Evolutionary conservation across 2,329 filamentous ascomycete genomes (phyloP).

Genomic region (Paecilomyces dactylethromorphus): DNA sequence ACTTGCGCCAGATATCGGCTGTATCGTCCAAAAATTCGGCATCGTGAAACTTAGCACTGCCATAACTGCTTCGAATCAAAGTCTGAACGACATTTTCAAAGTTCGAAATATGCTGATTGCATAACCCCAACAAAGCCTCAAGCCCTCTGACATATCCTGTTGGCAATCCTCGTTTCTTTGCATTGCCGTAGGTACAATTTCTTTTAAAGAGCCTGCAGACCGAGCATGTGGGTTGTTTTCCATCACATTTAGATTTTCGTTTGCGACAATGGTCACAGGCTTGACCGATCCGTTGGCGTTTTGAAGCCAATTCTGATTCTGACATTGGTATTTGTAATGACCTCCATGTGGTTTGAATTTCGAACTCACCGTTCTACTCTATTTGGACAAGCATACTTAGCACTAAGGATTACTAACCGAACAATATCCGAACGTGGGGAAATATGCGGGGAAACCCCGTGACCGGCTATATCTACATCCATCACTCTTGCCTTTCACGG

Average conservation of each 20-base stretch:
- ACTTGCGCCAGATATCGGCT: not conserved
- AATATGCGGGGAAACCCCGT: not conserved
- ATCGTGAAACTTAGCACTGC: not conserved
- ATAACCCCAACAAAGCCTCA: conserved; percentile 1
- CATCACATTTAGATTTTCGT: conserved; percentile 64
- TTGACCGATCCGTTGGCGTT: conserved; percentile 34
- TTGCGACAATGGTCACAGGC: conserved; percentile 61
- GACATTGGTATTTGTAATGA: not conserved
- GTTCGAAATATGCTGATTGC: conserved; percentile 42
- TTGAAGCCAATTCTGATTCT: conserved; percentile 6
- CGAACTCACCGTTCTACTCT: not conserved
- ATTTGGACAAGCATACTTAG: conserved; percentile 2
- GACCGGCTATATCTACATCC: not conserved
- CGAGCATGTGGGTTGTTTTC: conserved; percentile 57
- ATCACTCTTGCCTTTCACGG: not conserved
- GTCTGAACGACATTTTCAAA: conserved; percentile 53
- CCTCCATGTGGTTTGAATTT: conserved; percentile 2
- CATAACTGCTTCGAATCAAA: conserved; percentile 20
- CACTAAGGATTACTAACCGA: not conserved
- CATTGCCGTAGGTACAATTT: conserved; percentile 1
- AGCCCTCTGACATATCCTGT: conserved; percentile 2
- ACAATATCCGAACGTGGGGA: not conserved
- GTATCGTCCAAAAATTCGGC: not conserved
- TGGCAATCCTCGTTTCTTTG: conserved; percentile 3
- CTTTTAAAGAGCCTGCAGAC: conserved; percentile 41